Evolutionary conservation across 495 filamentous ascomycete species (phyloP).

Genomic region (Podospora didyma): DNA sequence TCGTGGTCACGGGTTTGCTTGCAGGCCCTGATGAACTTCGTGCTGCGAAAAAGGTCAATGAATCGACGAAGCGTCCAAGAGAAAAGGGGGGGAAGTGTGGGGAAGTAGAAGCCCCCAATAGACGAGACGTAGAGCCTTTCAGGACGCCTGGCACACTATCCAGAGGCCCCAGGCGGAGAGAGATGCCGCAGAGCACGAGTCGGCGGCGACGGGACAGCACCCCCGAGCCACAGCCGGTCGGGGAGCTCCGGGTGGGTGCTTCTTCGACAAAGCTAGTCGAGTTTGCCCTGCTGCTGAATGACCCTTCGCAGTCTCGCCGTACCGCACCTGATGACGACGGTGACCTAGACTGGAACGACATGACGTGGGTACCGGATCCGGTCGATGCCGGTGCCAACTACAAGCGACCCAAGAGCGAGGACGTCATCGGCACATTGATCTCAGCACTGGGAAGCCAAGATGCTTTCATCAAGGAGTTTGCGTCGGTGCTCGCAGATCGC

Average conservation of each 20-base stretch:
- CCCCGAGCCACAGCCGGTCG: background rate
- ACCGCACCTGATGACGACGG: slow-evolving; percentile 47
- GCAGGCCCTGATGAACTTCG: slow-evolving; percentile 54
- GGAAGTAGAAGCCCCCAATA: background rate
- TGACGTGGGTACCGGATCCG: slow-evolving; percentile 88
- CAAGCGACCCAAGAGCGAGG: slow-evolving; percentile 78
- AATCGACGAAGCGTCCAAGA: slow-evolving; percentile 21
- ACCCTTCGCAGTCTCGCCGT: slow-evolving; percentile 50
- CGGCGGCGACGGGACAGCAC: slow-evolving; percentile 3
- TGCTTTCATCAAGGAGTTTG: slow-evolving; percentile 90
- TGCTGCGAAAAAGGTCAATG: slow-evolving; percentile 30
- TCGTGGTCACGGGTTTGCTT: slow-evolving; percentile 82
- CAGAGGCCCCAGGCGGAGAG: background rate
- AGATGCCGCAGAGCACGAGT: background rate
- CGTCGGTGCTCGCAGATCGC: slow-evolving; percentile 75
- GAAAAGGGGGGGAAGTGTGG: slow-evolving; percentile 4
- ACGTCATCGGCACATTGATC: slow-evolving; percentile 89
- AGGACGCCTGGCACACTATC: slow-evolving; percentile 10
- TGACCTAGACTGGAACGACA: slow-evolving; percentile 81
- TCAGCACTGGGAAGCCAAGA: slow-evolving; percentile 82
- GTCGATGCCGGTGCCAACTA: slow-evolving; percentile 91
- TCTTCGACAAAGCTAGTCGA: slow-evolving; percentile 54
- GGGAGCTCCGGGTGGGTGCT: background rate
- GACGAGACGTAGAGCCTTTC: slow-evolving; percentile 2
- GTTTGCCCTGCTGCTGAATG: slow-evolving; percentile 68